phyloP scores from a whole-genome alignment of 345 rosid genomes.

The Gossypium ekmanianum region DNA sequence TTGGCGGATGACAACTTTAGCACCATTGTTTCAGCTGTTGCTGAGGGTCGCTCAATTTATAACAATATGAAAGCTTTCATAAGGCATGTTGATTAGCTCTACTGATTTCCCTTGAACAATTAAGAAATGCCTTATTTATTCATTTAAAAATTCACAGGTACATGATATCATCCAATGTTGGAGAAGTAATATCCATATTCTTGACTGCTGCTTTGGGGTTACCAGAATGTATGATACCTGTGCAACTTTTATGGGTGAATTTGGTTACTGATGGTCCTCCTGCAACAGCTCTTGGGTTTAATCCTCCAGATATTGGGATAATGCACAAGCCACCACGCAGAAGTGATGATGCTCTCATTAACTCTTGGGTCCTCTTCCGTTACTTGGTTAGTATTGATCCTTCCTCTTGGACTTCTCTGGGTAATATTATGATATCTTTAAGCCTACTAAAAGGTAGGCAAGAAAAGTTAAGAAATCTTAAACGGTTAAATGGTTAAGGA shows the following conservation, averaged over 20 bases:
- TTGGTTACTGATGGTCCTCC: slow-evolving; percentile 96
- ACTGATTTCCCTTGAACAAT: no score
- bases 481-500: no score
- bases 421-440: no score
- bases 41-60: slow-evolving; percentile 89
- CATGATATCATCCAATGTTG: slow-evolving; percentile 96
- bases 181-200: slow-evolving; percentile 90
- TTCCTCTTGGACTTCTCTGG: neutral
- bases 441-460: no score
- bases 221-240: slow-evolving; percentile 91
- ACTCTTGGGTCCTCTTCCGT: slow-evolving; percentile 68
- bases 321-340: slow-evolving; percentile 84
- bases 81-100: no score
- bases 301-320: slow-evolving; percentile 83
- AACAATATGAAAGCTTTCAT: slow-evolving; percentile 94
- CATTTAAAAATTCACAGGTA: slow-evolving; percentile 37
- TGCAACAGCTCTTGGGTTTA: slow-evolving; percentile 95
- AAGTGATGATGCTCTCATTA: slow-evolving; percentile 70
- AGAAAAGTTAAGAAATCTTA: no score
- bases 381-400: slow-evolving; percentile 52
- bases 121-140: no score
- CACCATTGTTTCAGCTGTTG: slow-evolving; percentile 62
- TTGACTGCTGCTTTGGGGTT: slow-evolving; percentile 83
- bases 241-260: slow-evolving; percentile 96
- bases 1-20: slow-evolving; percentile 89